phyloP scores from a whole-genome alignment of 2,329 filamentous ascomycete species.

The Pseudomassariella vexata region DNA sequence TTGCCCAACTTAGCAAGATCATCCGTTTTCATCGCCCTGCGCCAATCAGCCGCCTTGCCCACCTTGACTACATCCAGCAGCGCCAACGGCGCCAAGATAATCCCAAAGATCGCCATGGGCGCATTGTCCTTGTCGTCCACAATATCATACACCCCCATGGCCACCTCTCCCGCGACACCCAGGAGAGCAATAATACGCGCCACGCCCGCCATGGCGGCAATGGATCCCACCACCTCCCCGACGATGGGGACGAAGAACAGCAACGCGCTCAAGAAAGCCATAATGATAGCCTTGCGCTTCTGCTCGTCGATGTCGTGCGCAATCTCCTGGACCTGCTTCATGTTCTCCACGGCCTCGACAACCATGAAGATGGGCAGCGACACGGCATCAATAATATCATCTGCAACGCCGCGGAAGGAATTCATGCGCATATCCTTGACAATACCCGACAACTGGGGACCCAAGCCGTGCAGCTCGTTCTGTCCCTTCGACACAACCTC shows the following conservation, averaged over 20 bases:
- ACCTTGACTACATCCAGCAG: constrained; percentile 1
- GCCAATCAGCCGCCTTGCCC: constrained; percentile 3
- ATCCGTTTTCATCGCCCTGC: constrained; percentile 3
- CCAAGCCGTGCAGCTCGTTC: constrained; percentile 9
- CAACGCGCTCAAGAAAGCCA: constrained; percentile 13
- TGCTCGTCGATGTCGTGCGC: constrained; percentile 18
- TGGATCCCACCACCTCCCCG: constrained; percentile 8
- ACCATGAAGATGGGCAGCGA: constrained; percentile 14
- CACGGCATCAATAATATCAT: constrained; percentile 14
- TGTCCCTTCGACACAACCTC: constrained; percentile 8
- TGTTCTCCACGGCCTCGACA: constrained; percentile 12
- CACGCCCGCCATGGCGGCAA: constrained; percentile 2
- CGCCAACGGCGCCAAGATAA: not conserved
- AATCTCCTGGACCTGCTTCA: constrained; percentile 15
- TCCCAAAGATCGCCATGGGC: constrained; percentile 7
- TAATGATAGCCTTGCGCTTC: constrained; percentile 17
- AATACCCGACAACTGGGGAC: constrained; percentile 3
- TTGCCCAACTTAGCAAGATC: too few species aligned
- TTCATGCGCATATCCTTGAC: constrained; percentile 6
- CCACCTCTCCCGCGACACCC: constrained; percentile 8
- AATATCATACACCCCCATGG: constrained; percentile 12
- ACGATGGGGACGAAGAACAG: constrained; percentile 20
- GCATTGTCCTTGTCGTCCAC: constrained; percentile 14
- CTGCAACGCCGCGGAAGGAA: constrained; percentile 1
- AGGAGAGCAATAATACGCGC: not conserved